Conservation (phyloP, 176 grass and related monocot species). For the Poa pratensis region DNA sequence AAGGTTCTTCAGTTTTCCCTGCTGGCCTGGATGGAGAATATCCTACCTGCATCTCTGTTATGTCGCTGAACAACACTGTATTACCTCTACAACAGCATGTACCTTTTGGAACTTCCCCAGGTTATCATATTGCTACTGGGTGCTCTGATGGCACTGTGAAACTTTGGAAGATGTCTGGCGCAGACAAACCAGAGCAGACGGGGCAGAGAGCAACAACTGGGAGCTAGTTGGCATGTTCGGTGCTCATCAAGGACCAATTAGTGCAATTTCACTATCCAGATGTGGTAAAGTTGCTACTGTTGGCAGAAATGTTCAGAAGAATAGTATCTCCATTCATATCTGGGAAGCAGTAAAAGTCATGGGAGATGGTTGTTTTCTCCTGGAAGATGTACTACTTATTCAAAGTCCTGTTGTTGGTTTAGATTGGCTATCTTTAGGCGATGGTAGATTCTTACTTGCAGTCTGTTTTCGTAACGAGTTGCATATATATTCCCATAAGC, state of each 20-base stretch:
- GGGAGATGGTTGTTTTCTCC: constrained; percentile 67
- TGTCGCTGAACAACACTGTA: constrained; percentile 48
- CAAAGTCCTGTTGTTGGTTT: constrained; percentile 70
- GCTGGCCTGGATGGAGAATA: constrained; percentile 47
- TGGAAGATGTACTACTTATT: constrained; percentile 71
- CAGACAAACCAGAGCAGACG: constrained; percentile 45
- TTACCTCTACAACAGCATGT: constrained; percentile 59
- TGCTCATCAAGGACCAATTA: constrained; percentile 64
- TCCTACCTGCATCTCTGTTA: constrained; percentile 68
- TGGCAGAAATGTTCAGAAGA: constrained; percentile 50
- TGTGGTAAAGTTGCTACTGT: constrained; percentile 80
- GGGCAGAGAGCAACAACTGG: constrained; percentile 60
- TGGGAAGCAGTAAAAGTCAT: constrained; percentile 78
- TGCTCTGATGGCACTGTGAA: constrained; percentile 74
- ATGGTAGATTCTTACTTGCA: constrained; percentile 80
- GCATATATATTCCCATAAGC: constrained; percentile 75
- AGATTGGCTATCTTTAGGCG: constrained; percentile 78
- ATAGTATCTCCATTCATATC: constrained; percentile 62
- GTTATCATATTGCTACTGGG: constrained; percentile 88
- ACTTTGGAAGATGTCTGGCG: constrained; percentile 72
- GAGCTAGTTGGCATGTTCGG: constrained; percentile 73
- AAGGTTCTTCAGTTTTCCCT: constrained; percentile 68
- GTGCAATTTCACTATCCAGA: constrained; percentile 62
- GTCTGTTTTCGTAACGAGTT: constrained; percentile 75
- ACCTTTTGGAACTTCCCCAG: constrained; percentile 42